phyloP scores from a whole-genome alignment of 2,329 filamentous ascomycete genomes.

The Clarireedia homoeocarpa region DNA sequence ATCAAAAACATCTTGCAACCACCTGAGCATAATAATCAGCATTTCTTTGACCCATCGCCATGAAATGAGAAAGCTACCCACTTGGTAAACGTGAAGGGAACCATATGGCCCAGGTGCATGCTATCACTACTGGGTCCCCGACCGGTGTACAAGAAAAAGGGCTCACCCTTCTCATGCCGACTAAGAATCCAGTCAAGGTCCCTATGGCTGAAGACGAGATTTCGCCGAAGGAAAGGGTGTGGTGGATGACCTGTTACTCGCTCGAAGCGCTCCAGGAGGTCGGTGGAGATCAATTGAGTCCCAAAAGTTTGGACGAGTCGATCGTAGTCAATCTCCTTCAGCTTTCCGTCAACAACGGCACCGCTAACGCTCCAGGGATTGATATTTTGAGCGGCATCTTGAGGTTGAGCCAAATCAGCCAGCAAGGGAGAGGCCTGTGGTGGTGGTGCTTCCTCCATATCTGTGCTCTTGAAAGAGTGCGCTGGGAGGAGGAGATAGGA shows the following conservation, averaged over 20 bases:
- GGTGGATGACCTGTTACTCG: conserved; percentile 82
- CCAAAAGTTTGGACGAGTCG: too few relatives aligned
- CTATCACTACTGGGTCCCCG: conserved; percentile 83
- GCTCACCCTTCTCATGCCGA: conserved; percentile 80
- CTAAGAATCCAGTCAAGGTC: conserved; percentile 84
- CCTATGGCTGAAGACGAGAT: conserved; percentile 88
- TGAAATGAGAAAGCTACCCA: conserved; percentile 22
- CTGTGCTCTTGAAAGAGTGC: too few relatives aligned
- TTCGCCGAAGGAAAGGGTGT: conserved; percentile 79
- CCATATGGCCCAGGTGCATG: conserved; percentile 84
- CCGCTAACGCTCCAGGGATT: too few relatives aligned
- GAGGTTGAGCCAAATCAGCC: too few relatives aligned
- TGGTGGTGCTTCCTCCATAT: too few relatives aligned
- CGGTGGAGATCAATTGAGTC: too few relatives aligned
- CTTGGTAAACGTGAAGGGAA: conserved; percentile 83
- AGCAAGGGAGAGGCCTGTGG: too few relatives aligned
- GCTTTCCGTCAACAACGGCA: too few relatives aligned
- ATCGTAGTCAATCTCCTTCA: too few relatives aligned
- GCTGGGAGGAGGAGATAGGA: too few relatives aligned
- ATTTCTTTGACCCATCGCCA: neutral
- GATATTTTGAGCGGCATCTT: too few relatives aligned
- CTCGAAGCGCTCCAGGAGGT: conserved; percentile 73
- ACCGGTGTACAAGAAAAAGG: conserved; percentile 92
- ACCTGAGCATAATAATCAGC: conserved; percentile 32
- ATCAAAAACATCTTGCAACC: conserved; percentile 92